Percentiles rank a stretch among this genome's conserved stretches.
phyloP scores from a whole-genome alignment of 176 grass and related monocot genomes.

The Leersia perrieri region DNA sequence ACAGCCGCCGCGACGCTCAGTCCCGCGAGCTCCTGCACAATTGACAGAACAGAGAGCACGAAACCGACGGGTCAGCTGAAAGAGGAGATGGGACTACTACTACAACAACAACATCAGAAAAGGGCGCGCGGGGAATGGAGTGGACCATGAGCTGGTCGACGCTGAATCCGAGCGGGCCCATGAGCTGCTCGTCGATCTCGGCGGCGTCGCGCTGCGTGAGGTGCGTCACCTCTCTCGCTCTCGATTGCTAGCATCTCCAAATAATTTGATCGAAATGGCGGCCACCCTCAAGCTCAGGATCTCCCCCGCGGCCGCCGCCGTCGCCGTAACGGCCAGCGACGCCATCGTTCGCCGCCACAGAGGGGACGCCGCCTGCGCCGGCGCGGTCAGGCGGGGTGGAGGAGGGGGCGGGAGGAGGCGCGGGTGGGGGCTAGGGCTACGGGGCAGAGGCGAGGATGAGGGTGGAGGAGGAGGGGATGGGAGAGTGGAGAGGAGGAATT shows the following conservation, averaged over 20 bases:
- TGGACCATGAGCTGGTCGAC: slow-evolving; percentile 89
- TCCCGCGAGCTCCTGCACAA: slow-evolving; percentile 80
- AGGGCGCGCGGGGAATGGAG: background rate
- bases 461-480: background rate
- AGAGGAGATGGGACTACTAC: background rate
- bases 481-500: slow-evolving; percentile 5
- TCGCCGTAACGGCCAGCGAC: slow-evolving; percentile 23
- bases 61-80: background rate
- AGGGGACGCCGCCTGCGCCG: background rate
- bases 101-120: too few relatives aligned
- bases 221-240: slow-evolving; percentile 46
- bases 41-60: too few relatives aligned
- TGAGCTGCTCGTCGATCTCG: slow-evolving; percentile 89
- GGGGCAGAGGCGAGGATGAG: background rate
- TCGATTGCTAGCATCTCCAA: background rate
- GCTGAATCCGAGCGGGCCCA: slow-evolving; percentile 81
- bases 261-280: slow-evolving; percentile 30
- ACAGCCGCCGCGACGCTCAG: slow-evolving; percentile 70
- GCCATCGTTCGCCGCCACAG: slow-evolving; percentile 23
- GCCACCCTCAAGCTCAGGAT: slow-evolving; percentile 49
- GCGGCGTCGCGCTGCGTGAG: slow-evolving; percentile 62
- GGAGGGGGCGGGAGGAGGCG: background rate
- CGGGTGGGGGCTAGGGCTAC: slow-evolving; percentile 13
- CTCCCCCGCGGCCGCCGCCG: slow-evolving; percentile 22
- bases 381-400: background rate